Evolutionary conservation across 75 land plant species (phyloP).

Genomic region (Chamaecyparis obtusa): DNA sequence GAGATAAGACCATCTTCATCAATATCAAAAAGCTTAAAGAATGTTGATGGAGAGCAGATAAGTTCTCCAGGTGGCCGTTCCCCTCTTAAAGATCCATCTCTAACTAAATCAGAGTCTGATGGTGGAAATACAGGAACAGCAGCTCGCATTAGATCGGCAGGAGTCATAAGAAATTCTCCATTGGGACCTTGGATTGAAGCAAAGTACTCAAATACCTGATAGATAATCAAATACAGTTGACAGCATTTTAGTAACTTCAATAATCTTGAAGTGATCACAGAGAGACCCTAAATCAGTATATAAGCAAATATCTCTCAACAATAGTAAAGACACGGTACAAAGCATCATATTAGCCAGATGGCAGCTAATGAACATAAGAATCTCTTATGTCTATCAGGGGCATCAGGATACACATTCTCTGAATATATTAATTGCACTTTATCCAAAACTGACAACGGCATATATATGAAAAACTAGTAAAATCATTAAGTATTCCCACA

Average conservation of each 20-base stretch:
- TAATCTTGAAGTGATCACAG: background rate
- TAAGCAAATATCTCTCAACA: background rate
- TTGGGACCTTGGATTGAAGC: constrained; percentile 51
- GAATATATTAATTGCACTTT: background rate
- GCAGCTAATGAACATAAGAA: background rate
- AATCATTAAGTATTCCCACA: too few relatives aligned
- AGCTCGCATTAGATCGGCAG: constrained; percentile 90
- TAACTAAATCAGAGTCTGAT: constrained; percentile 65
- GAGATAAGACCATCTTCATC: constrained; percentile 90
- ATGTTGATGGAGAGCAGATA: constrained; percentile 67
- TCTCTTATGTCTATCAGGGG: background rate
- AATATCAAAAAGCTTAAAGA: constrained; percentile 91
- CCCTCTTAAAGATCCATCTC: constrained; percentile 77
- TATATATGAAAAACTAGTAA: background rate
- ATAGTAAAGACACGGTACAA: background rate
- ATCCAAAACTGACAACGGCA: background rate
- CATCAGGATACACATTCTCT: background rate
- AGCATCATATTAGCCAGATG: background rate
- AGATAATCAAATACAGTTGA: background rate
- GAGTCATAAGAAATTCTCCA: constrained; percentile 77
- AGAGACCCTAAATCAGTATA: background rate
- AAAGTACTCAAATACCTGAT: constrained; percentile 93
- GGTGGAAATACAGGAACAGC: constrained; percentile 95
- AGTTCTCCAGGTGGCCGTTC: constrained; percentile 71
- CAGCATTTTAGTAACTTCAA: background rate